Evolutionary conservation across 106 monocot species (phyloP).

Genomic region (Alisma plantagoaquatica): DNA sequence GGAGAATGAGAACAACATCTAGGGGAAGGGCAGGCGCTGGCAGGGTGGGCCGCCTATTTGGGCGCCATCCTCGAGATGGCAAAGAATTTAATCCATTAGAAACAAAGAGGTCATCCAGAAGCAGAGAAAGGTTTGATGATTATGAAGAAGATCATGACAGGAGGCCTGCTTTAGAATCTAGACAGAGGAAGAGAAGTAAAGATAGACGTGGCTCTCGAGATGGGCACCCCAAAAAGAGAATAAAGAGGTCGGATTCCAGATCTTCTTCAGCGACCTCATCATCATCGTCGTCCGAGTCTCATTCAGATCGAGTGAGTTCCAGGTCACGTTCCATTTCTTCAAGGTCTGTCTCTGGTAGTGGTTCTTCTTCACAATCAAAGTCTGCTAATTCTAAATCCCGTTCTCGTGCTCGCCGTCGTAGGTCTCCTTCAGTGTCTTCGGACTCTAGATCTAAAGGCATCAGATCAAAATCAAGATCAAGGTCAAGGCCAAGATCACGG

Average conservation of each 20-base stretch:
- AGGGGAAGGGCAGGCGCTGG: conserved; percentile 13
- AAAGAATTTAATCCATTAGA: conserved; percentile 15
- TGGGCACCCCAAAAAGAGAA: conserved; percentile 13
- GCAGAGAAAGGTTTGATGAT: conserved; percentile 15
- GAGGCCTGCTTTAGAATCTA: conserved; percentile 8
- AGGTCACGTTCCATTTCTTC: conserved; percentile 9
- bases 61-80: conserved; percentile 3
- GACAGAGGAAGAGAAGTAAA: conserved; percentile 7
- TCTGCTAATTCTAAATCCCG: conserved; percentile 13
- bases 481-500: no score
- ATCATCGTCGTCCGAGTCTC: conserved; percentile 27
- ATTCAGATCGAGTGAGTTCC: conserved; percentile 19
- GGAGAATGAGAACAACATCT: conserved; percentile 21
- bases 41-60: conserved; percentile 12
- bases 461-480: conserved; percentile 22
- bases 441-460: no score
- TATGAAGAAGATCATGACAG: conserved; percentile 11
- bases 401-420: no score
- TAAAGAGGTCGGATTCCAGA: conserved; percentile 21
- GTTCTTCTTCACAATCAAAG: conserved; percentile 28
- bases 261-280: no score
- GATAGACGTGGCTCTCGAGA: conserved; percentile 6
- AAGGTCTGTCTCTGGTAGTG: conserved; percentile 19
- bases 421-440: no score
- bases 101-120: conserved; percentile 1